Evolutionary conservation across 176 grass and related monocot species (phyloP).

Genomic region (Pharus latifolius): DNA sequence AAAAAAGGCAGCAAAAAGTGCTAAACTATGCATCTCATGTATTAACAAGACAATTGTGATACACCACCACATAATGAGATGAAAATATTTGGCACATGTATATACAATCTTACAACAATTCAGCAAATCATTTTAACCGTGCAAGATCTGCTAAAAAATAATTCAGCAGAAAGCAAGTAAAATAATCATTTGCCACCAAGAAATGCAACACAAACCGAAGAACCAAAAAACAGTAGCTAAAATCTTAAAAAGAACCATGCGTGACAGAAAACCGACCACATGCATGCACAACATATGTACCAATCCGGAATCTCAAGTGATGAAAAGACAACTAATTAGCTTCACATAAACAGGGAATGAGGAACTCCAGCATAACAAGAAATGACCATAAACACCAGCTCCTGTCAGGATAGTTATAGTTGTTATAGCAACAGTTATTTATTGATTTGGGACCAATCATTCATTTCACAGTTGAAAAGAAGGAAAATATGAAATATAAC

Average conservation of each 20-base stretch:
- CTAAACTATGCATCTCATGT: background rate
- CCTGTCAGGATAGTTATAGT: background rate
- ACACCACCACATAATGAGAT: background rate
- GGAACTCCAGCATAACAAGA: background rate
- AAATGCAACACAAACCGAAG: background rate
- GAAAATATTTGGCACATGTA: background rate
- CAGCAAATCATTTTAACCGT: no score
- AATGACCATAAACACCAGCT: background rate
- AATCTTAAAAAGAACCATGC: no score
- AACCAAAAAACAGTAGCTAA: no score
- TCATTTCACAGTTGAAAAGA: background rate
- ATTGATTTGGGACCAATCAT: background rate
- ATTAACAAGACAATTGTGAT: background rate
- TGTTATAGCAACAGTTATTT: background rate
- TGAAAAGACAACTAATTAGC: background rate
- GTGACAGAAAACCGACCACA: no score
- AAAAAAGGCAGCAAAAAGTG: background rate
- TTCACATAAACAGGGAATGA: background rate
- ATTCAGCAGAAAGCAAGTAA: background rate
- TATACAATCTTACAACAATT: background rate
- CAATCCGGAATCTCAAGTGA: background rate
- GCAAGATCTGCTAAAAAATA: no score
- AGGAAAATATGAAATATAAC: background rate
- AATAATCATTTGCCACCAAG: background rate
- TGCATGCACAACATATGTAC: no score